Evolutionary conservation across 2,329 filamentous ascomycete genomes (phyloP), one percentile per base, ranked within the genome.

Genomic region (Didymella exigua): DNA sequence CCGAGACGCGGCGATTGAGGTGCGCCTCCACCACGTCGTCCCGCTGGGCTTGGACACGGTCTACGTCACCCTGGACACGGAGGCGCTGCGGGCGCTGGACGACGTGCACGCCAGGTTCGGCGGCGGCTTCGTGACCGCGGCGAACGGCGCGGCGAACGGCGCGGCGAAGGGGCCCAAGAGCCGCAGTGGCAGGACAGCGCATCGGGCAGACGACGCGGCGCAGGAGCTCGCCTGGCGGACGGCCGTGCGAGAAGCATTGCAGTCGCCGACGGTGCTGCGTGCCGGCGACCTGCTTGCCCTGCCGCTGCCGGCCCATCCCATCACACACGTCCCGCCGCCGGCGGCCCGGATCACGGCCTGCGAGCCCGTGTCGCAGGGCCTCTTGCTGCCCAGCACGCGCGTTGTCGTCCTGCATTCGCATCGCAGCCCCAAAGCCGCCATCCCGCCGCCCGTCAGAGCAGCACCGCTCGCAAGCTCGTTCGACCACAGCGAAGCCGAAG

Each of bases 281-380:
- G 82, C 86, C 0, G 92, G 92, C 18, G 93, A 98, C 73, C 75
- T 93, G 9, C 79, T 99, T 34, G 90, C 91, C 11, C 80, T 98
- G 24, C 86, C 89, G 8, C 85, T 87, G n/a, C 81, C 83, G 5
- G 77, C 91, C 2, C 92, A 97, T 75, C 89, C 92, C 11, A 88
- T 96, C 60, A 96, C 92, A 8, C 91, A 96, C 75, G 85, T 90
- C 16, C 86, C 90, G 21, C 85, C 91, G 13, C 90, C 91, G 36
- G 91, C 93, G 0, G 95, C 91, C 36, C 92, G 89, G 76, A 90
- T 98, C 57, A 87, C 90, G 42, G 86, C 96, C n/a, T 98, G 93
- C 72, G 95, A 99, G 73, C 95, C 95, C 8, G 92, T 98, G 14
- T 86, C 90, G 5, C 95, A 99, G 75, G 95, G 95, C 8, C 75